Base-by-base conservation (phyloP, 768 basidiomycete genomes). In the Amanita rimosa region DNA sequence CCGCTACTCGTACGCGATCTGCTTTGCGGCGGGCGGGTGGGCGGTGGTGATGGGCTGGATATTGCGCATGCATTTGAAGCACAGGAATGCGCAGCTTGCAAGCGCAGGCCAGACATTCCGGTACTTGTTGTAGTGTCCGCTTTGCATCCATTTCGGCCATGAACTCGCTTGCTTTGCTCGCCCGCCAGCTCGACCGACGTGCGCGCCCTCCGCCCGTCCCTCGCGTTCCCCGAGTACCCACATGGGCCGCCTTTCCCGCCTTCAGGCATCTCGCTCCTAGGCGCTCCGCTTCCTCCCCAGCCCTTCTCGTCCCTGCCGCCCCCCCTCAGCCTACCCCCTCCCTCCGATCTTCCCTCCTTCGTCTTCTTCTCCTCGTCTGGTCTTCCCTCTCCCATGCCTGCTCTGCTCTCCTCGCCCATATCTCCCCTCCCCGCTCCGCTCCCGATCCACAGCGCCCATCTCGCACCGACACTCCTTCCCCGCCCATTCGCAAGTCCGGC, bases 121-220 rank as follows among this genome's bases (percentile, higher is more conserved):
- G 53, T 83, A 81, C 60, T 56, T 76, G 41, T 51, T 76, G 24
- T 81, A 56, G 24, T 31, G 66, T 45, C 36, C 9, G 36, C n/a
- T n/a, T 41, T 41, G 14, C 24, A 41, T 14, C 14, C 40, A 37
- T 19, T 17, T 11, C 10, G 17, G 38, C 41, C 48, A 91, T 91
- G 88, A 90, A 91, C 70, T 85, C 85, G 57, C 78, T 91, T 58
- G 72, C 76, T 14, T 82, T 85, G 66, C 72, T 91, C 53, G 85
- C 88, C 55, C 82, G 83, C 60, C 83, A 87, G 63, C 80, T 88
- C 72, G 85, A 91, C 68, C 79, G 77, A 53, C 67, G 86, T 55
- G 80, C 1, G 76, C 79, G 37, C 64, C 68, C 66, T 39, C 68
- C 22, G 62, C 62, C 64, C 17, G 62, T 64, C 54, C 38, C 59